phyloP scores from a whole-genome alignment of 305 asterid genomes.

The Lippia alba region DNA sequence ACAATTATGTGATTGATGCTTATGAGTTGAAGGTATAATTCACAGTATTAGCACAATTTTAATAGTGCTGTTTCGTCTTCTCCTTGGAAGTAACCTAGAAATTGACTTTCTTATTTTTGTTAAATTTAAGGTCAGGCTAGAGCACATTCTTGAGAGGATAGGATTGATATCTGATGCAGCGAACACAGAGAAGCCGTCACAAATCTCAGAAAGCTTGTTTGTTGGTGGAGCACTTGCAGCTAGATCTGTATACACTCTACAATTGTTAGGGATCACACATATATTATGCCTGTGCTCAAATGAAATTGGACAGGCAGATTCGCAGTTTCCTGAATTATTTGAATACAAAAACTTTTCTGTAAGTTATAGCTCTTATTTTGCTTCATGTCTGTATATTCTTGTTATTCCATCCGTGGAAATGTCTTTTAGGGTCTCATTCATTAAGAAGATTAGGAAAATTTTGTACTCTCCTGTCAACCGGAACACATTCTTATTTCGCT shows the following conservation, averaged over 20 bases:
- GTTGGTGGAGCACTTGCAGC: slow-evolving; percentile 95
- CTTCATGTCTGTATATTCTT: neutral
- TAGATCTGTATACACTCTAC: slow-evolving; percentile 86
- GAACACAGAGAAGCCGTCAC: too few relatives aligned
- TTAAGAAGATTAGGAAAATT: neutral
- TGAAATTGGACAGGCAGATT: slow-evolving; percentile 96
- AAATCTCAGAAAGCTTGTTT: too few relatives aligned
- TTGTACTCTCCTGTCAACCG: neutral
- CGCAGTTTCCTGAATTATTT: slow-evolving; percentile 85
- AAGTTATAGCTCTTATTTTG: slow-evolving; percentile 42
- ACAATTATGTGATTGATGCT: slow-evolving; percentile 86
- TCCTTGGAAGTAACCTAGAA: slow-evolving; percentile 8
- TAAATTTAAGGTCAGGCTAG: slow-evolving; percentile 23
- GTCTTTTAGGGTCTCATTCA: too few relatives aligned
- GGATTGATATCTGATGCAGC: too few relatives aligned
- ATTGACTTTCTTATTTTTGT: slow-evolving; percentile 14
- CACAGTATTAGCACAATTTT: neutral
- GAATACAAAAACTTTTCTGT: slow-evolving; percentile 86
- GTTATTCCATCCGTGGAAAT: too few relatives aligned
- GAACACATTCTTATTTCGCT: too few relatives aligned
- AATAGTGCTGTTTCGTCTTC: neutral
- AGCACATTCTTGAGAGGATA: too few relatives aligned
- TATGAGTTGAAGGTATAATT: slow-evolving; percentile 88
- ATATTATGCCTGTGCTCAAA: slow-evolving; percentile 89
- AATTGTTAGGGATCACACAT: slow-evolving; percentile 86